Conservation (phyloP, 2,329 filamentous ascomycete genomes). For the Elsinoe fawcettii region DNA sequence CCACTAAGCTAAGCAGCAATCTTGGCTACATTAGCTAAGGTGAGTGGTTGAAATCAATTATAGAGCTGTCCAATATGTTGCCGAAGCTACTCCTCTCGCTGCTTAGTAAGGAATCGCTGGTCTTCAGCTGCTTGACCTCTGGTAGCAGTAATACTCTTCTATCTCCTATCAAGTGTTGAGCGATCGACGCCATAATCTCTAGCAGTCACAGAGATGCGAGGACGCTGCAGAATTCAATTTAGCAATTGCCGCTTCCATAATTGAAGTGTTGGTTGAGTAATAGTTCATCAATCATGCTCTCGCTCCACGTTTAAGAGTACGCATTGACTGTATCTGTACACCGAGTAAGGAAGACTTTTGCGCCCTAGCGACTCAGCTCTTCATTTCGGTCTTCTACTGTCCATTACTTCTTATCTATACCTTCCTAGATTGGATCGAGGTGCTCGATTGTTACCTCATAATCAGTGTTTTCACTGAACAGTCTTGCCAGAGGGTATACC, state of each 20-base stretch:
- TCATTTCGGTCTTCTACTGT: too few relatives aligned
- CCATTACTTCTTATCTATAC: too few relatives aligned
- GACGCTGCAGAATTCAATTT: constrained; percentile 5
- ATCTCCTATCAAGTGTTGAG: constrained; percentile 4
- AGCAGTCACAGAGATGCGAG: neutral
- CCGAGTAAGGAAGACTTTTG: constrained; percentile 8
- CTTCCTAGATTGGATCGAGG: too few relatives aligned
- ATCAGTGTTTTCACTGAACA: too few relatives aligned
- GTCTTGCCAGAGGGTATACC: too few relatives aligned
- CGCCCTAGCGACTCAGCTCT: too few relatives aligned
- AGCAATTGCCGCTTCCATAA: constrained; percentile 10
- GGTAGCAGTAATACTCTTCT: constrained; percentile 2
- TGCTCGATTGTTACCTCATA: too few relatives aligned
- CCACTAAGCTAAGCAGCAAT: constrained; percentile 5
- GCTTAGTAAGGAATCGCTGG: constrained; percentile 1
- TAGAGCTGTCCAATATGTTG: constrained; percentile 7
- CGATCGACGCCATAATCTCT: constrained; percentile 6
- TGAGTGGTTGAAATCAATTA: neutral
- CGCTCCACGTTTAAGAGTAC: neutral
- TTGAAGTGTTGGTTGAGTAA: neutral
- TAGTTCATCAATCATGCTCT: constrained; percentile 2
- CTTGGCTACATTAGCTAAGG: constrained; percentile 2
- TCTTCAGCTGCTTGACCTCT: neutral
- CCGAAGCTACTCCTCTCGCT: constrained; percentile 3
- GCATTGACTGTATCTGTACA: constrained; percentile 2